A percentile compares a stretch with the other conserved stretches of the same genome.
Evolutionary conservation across 768 basidiomycete species (phyloP).

Genomic region (Boletus edulis): DNA sequence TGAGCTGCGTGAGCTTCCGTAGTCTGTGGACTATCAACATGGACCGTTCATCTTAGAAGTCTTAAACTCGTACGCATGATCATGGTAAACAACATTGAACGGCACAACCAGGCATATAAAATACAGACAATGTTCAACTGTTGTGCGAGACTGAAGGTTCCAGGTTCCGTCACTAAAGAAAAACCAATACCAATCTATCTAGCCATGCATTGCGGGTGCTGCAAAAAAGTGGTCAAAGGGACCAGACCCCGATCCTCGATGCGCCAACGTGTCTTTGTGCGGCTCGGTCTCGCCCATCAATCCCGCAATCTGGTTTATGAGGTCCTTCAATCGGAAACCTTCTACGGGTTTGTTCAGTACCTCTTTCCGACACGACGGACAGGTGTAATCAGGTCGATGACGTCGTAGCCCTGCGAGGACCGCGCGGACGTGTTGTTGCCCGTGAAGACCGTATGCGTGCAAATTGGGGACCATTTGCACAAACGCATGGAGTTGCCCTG

Average conservation of each 20-base stretch:
- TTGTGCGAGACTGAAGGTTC: too few species aligned
- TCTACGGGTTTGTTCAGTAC: slow-evolving; percentile 54
- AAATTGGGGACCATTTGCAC: slow-evolving; percentile 23
- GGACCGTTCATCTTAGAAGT: too few species aligned
- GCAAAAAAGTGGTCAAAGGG: slow-evolving; percentile 52
- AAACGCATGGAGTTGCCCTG: slow-evolving; percentile 15
- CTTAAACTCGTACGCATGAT: too few species aligned
- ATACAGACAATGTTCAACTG: too few species aligned
- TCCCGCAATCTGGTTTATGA: slow-evolving; percentile 50
- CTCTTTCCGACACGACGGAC: slow-evolving; percentile 60
- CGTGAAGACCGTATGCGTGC: slow-evolving; percentile 13
- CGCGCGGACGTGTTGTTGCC: slow-evolving; percentile 16
- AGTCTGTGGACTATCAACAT: too few species aligned
- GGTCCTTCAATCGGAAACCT: slow-evolving; percentile 56
- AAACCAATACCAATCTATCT: not conserved
- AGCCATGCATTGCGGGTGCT: slow-evolving; percentile 1
- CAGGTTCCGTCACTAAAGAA: too few species aligned
- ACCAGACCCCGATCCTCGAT: slow-evolving; percentile 15
- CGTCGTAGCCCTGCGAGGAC: slow-evolving; percentile 24
- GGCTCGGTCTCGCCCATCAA: slow-evolving; percentile 50
- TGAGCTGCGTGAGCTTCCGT: too few species aligned
- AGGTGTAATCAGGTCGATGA: slow-evolving; percentile 54
- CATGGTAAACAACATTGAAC: too few species aligned
- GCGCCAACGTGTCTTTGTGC: not conserved
- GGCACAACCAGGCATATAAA: too few species aligned